Percentiles rank a stretch among this genome's conserved stretches.
Conservation (phyloP, 495 filamentous ascomycete species). For the Penicillium bialowiezense region DNA sequence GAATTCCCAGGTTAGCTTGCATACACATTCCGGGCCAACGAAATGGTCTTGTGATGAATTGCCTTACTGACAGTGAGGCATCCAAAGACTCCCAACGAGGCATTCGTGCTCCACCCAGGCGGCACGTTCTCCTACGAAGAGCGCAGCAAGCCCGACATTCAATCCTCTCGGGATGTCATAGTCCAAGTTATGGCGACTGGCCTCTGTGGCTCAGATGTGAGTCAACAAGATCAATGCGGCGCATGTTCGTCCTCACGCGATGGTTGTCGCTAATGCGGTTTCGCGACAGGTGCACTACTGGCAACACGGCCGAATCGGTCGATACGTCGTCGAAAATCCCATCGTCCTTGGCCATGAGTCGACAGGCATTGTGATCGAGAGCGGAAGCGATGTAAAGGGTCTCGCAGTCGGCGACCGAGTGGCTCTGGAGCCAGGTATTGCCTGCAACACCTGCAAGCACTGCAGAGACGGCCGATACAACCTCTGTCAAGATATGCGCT, state of each 20-base stretch:
- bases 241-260: too few species aligned
- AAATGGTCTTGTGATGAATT: too few species aligned
- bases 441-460: conserved; percentile 64
- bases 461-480: conserved; percentile 75
- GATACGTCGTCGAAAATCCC: conserved; percentile 40
- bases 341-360: conserved; percentile 70
- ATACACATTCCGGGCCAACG: too few species aligned
- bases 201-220: conserved; percentile 23
- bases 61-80: background rate
- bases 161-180: conserved; percentile 19
- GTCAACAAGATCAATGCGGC: background rate
- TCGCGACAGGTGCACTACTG: conserved; percentile 53
- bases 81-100: conserved; percentile 10
- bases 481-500: conserved; percentile 72
- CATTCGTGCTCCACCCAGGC: conserved; percentile 22
- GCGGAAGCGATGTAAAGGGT: conserved; percentile 49
- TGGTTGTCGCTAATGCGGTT: too few species aligned
- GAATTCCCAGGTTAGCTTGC: background rate
- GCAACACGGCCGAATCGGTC: conserved; percentile 45
- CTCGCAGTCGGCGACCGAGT: conserved; percentile 65
- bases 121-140: conserved; percentile 23
- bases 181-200: conserved; percentile 21
- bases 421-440: conserved; percentile 74
- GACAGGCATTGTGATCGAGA: conserved; percentile 56
- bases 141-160: conserved; percentile 7